Evolutionary conservation across 2,329 filamentous ascomycete genomes (phyloP).

Genomic region (Exophiala spinifera): DNA sequence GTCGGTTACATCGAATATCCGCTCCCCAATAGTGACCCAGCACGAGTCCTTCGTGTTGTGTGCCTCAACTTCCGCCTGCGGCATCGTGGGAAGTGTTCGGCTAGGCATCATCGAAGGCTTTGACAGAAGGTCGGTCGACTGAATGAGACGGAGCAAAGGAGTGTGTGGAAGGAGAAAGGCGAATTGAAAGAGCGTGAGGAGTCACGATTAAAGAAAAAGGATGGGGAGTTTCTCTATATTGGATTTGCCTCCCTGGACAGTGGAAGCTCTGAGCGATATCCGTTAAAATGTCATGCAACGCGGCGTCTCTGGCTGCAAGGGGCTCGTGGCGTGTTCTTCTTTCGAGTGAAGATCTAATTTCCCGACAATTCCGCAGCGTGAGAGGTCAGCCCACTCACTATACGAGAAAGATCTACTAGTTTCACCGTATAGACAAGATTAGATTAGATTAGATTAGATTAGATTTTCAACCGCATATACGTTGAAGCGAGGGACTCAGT

Average conservation of each 20-base stretch:
- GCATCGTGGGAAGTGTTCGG: conserved; percentile 77
- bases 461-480: neutral
- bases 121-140: neutral
- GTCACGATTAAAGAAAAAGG: neutral
- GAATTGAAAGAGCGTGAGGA: neutral
- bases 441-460: conserved; percentile 4
- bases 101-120: conserved; percentile 49
- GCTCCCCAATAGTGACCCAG: conserved; percentile 85
- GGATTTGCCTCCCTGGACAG: conserved; percentile 6
- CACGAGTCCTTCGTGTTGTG: conserved; percentile 81
- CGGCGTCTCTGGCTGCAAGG: neutral
- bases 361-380: conserved; percentile 5
- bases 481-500: neutral
- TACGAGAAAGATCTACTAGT: neutral
- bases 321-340: conserved; percentile 8
- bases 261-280: neutral
- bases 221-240: neutral
- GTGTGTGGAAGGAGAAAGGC: neutral
- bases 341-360: conserved; percentile 1
- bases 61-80: conserved; percentile 72
- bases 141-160: neutral
- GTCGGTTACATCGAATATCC: conserved; percentile 91
- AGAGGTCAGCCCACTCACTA: conserved; percentile 3
- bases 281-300: conserved; percentile 11
- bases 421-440: conserved; percentile 1